phyloP scores from a whole-genome alignment of 2,329 filamentous ascomycete genomes.

The Talaromyces sp. region DNA sequence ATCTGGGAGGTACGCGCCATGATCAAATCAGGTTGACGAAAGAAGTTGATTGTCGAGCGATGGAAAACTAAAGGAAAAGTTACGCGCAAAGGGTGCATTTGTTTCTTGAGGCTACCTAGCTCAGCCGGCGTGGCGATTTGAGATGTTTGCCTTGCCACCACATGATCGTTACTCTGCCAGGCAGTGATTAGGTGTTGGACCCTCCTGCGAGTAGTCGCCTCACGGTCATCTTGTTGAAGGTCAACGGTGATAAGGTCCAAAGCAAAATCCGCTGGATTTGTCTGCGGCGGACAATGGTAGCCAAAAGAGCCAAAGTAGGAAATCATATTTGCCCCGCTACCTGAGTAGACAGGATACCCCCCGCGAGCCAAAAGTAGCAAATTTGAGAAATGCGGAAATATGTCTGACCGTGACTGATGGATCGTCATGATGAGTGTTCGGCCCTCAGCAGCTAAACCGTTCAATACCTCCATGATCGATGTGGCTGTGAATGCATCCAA shows the following conservation, averaged over 20 bases:
- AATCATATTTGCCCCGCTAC: constrained; percentile 62
- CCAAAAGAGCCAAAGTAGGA: constrained; percentile 60
- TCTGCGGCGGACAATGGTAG: constrained; percentile 63
- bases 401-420: constrained; percentile 70
- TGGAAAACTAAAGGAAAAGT: constrained; percentile 67
- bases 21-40: constrained; percentile 62
- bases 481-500: constrained; percentile 74
- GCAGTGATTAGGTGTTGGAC: constrained; percentile 60
- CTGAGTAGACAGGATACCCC: constrained; percentile 66
- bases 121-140: constrained; percentile 66
- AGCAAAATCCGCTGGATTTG: constrained; percentile 75
- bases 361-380: constrained; percentile 68
- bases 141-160: constrained; percentile 29
- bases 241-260: constrained; percentile 75
- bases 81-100: constrained; percentile 58
- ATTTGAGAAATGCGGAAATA: constrained; percentile 69
- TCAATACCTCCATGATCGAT: constrained; percentile 71
- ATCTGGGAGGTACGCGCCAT: constrained; percentile 66
- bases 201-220: constrained; percentile 60
- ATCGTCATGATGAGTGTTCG: constrained; percentile 74
- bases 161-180: constrained; percentile 46
- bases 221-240: constrained; percentile 62
- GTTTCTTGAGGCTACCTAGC: constrained; percentile 64
- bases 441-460: constrained; percentile 67
- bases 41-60: constrained; percentile 66